These are phyloP conservation scores for Stachybotrys elegans DNA, from an alignment of 2,329 filamentous ascomycete genomes.

Conservation along the genomic window DNA sequence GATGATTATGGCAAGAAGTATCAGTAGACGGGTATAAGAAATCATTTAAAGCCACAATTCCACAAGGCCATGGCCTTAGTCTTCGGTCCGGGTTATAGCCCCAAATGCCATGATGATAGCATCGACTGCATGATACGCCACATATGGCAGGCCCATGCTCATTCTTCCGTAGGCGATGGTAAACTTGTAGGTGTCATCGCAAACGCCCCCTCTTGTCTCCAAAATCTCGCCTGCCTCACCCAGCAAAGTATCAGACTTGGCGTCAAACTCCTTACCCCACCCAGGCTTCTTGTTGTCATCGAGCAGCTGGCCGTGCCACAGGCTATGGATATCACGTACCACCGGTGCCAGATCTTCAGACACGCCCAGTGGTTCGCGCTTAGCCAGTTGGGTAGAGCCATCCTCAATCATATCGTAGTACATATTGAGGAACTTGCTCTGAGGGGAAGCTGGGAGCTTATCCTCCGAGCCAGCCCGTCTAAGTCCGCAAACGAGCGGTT, in stretches of 20 bases:
- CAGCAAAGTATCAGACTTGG: slow-evolving; percentile 3
- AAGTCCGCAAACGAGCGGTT: slow-evolving; percentile 5
- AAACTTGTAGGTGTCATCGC: slow-evolving; percentile 8
- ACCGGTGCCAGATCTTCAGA: background rate
- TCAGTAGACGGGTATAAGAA: no score
- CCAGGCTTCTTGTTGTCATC: slow-evolving; percentile 4
- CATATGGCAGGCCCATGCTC: slow-evolving; percentile 7
- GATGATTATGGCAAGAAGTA: no score
- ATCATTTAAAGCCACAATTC: no score
- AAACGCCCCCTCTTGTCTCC: background rate
- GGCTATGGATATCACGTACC: background rate
- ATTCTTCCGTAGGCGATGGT: slow-evolving; percentile 7
- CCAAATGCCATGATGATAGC: slow-evolving; percentile 7
- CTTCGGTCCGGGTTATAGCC: no score
- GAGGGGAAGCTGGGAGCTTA: background rate
- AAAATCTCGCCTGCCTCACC: slow-evolving; percentile 6
- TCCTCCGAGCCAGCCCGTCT: background rate
- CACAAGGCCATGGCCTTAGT: no score
- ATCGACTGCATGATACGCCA: slow-evolving; percentile 7
- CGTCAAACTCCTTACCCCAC: slow-evolving; percentile 8
- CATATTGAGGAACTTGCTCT: slow-evolving; percentile 1
- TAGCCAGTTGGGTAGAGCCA: background rate
- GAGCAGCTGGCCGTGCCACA: slow-evolving; percentile 8
- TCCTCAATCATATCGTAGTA: slow-evolving; percentile 7
- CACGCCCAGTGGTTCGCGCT: slow-evolving; percentile 5